A percentile compares a stretch with the other conserved stretches of the same genome.
These are phyloP conservation scores for Skeletonema potamos DNA, from an alignment of 108 stramenopile genomes.

Conservation along the genomic window DNA sequence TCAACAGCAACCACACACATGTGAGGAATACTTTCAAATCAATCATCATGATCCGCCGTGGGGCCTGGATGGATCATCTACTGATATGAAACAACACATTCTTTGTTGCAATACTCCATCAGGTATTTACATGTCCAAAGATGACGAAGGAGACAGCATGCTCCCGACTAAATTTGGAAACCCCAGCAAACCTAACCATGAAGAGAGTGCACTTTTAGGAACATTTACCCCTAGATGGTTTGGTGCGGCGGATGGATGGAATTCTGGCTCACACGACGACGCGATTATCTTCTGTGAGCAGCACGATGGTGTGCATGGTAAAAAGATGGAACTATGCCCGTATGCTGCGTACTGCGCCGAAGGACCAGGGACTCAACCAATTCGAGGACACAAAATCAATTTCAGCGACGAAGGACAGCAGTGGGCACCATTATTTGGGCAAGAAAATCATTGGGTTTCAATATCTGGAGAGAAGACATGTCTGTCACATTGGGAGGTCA, in stretches of 20 bases:
- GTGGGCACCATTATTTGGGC: constrained; percentile 38
- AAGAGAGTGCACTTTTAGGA: background rate
- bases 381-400: constrained; percentile 23
- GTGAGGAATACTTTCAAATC: constrained; percentile 24
- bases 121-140: background rate
- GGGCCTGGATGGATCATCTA: constrained; percentile 43
- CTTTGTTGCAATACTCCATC: constrained; percentile 26
- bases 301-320: constrained; percentile 4
- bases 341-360: constrained; percentile 41
- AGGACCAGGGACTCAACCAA: constrained; percentile 20
- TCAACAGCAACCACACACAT: constrained; percentile 22
- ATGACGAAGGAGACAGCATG: background rate
- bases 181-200: background rate
- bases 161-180: background rate
- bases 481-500: constrained; percentile 22
- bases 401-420: constrained; percentile 24
- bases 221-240: background rate
- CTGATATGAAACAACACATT: constrained; percentile 29
- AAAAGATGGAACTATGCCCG: constrained; percentile 44
- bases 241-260: background rate
- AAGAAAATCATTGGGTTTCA: constrained; percentile 33
- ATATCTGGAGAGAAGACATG: constrained; percentile 14
- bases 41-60: constrained; percentile 24
- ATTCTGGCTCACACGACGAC: constrained; percentile 23
- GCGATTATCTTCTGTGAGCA: constrained; percentile 28